phyloP scores from a whole-genome alignment of 2,329 filamentous ascomycete genomes.

The Cryphonectria carpinicola region DNA sequence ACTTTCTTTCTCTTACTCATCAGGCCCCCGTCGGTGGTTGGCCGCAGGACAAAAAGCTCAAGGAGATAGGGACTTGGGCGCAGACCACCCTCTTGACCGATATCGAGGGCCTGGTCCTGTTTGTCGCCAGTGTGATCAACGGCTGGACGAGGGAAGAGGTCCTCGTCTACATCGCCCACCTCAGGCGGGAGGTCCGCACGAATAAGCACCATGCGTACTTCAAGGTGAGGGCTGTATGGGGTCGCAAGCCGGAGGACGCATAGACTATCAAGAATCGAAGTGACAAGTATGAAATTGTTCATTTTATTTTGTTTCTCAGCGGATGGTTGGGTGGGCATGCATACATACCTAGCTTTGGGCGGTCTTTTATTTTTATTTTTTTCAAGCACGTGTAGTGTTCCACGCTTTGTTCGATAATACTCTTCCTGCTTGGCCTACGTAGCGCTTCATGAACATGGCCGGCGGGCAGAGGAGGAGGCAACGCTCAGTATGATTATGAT shows the following conservation, averaged over 20 bases:
- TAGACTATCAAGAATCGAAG: background rate
- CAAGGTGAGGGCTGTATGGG: slow-evolving; percentile 37
- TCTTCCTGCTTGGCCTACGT: background rate
- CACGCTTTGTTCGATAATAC: background rate
- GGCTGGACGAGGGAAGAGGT: slow-evolving; percentile 43
- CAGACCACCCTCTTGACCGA: slow-evolving; percentile 25
- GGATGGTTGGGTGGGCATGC: background rate
- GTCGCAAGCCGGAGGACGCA: slow-evolving; percentile 32
- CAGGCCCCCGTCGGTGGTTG: slow-evolving; percentile 36
- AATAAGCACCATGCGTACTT: slow-evolving; percentile 38
- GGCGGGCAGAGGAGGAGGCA: background rate
- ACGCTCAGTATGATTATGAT: background rate
- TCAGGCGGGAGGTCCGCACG: slow-evolving; percentile 39
- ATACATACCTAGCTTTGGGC: background rate
- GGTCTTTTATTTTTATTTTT: background rate
- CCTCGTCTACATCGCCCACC: slow-evolving; percentile 39
- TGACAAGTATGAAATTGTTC: background rate
- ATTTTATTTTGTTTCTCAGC: background rate
- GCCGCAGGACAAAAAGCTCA: slow-evolving; percentile 36
- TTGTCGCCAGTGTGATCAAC: slow-evolving; percentile 41
- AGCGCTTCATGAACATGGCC: background rate
- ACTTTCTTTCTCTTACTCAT: background rate
- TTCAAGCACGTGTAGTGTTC: background rate
- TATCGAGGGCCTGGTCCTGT: slow-evolving; percentile 33
- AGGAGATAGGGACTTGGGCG: slow-evolving; percentile 34